Percentiles rank a stretch among this genome's conserved stretches.
Evolutionary conservation across 2,329 filamentous ascomycete species (phyloP).

Genomic region (Corinectria fuckeliana): DNA sequence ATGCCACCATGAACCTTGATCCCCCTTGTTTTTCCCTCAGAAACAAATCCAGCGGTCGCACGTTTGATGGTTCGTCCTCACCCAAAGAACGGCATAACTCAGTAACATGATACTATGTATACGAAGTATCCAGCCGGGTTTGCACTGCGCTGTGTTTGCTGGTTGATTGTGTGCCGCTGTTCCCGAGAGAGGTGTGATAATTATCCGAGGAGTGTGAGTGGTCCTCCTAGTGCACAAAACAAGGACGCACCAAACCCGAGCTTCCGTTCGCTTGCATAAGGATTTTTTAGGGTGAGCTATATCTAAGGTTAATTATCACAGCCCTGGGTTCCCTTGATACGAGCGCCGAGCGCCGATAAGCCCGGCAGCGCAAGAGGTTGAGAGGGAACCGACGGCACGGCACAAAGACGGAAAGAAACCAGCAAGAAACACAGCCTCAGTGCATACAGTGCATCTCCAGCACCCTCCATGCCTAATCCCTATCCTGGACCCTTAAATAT

Average conservation of each 20-base stretch:
- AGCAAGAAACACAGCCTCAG: slow-evolving; percentile 1
- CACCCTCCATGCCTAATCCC: too few relatives aligned
- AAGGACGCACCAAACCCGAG: background rate
- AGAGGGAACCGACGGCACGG: background rate
- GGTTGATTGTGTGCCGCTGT: slow-evolving; percentile 11
- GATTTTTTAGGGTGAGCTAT: background rate
- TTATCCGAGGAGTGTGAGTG: background rate
- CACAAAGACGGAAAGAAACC: background rate
- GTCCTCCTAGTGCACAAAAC: background rate
- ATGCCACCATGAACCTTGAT: background rate
- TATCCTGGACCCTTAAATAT: slow-evolving; percentile 1
- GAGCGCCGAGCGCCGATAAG: slow-evolving; percentile 31
- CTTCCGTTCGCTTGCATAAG: background rate
- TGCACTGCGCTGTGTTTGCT: background rate
- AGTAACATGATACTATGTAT: too few relatives aligned
- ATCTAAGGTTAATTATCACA: slow-evolving; percentile 14
- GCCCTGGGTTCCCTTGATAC: slow-evolving; percentile 15
- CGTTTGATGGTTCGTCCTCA: background rate
- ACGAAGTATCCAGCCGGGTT: background rate
- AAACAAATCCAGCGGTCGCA: background rate
- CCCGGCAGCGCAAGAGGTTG: background rate
- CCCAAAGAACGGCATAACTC: too few relatives aligned
- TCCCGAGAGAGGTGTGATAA: slow-evolving; percentile 13
- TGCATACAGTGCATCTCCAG: too few relatives aligned
- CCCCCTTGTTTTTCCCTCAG: background rate